Conservation (phyloP, 176 grass and related monocot species). For the Aegilops speltoides region DNA sequence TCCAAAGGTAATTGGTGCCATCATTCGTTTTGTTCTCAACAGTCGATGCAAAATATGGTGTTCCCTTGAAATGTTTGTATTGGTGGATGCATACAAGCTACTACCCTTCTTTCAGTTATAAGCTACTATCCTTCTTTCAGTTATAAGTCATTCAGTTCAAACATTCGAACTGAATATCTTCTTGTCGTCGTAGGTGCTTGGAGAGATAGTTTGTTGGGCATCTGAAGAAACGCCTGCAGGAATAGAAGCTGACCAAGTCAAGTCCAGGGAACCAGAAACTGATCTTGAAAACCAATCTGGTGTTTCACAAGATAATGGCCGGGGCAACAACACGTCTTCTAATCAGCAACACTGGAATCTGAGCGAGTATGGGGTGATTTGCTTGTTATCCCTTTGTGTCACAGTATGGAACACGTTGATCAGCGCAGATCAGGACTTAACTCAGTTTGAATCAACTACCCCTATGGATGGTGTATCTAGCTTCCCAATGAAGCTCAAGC, state of each 20-base stretch:
- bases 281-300: background rate
- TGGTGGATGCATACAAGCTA: background rate
- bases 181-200: background rate
- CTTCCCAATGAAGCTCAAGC: background rate
- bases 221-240: background rate
- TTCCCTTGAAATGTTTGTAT: background rate
- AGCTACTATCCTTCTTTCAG: no score
- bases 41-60: background rate
- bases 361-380: rapidly evolving
- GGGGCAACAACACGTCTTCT: no score
- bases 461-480: background rate
- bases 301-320: background rate
- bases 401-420: background rate
- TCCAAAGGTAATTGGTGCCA: background rate
- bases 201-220: background rate
- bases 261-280: background rate
- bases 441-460: background rate
- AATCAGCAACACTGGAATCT: background rate
- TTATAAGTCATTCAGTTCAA: no score
- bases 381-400: background rate
- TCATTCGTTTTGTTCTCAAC: background rate
- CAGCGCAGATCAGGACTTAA: background rate
- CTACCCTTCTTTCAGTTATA: no score
- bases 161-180: background rate
- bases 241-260: background rate